Evolutionary conservation across 257 asterid genomes (phyloP), one percentile per base, ranked within the genome.

Genomic region (Nicotiana paniculata): DNA sequence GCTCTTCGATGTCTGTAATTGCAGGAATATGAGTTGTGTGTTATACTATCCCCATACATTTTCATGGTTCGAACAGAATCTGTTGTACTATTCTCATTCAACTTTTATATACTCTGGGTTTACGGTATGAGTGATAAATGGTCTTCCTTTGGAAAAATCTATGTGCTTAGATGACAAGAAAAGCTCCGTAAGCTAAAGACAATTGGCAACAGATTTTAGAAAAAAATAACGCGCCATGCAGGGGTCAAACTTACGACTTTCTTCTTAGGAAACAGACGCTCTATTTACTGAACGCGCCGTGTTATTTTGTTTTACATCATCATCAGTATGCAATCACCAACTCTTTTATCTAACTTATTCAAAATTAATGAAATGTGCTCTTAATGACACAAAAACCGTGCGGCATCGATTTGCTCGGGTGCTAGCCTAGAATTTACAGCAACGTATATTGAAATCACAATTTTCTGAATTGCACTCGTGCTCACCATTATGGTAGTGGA

Each of bases 221-320:
- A 21, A 11, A 69, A 2, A 12, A 13, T 1, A 5, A 9, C 95
- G 95, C 97, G 94, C 97, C 97, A 93, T 95, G 94, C 88, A 92
- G 96, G 92, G 97, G 92, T 91, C 95, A 94, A 92, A 93, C 93
- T 97, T 93, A 90, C 95, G 93, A 86, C 98, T 90, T 93, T 91
- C 98, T 90, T 95, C 94, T 95, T 93, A 91, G 96, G 97, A 93
- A 93, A 93, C 97, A 90, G 93, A 93, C 97, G 93, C 2, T n/a
- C 18, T n/a, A 72, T 72, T 30, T 30, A 46, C 35, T 4, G 9
- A 43, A n/a, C 37, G 59, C 35, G 37, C 78, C 57, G 9, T 39
- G 21, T 68, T 16, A 5, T 16, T 6, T 16, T 17, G 9, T 10
- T 17, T 37, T 9, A 21, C 77, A 43, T 68, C 51, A 33, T 39